Evolutionary conservation across 306 rosid species (phyloP).

Genomic region (Fragaria iinumae): DNA sequence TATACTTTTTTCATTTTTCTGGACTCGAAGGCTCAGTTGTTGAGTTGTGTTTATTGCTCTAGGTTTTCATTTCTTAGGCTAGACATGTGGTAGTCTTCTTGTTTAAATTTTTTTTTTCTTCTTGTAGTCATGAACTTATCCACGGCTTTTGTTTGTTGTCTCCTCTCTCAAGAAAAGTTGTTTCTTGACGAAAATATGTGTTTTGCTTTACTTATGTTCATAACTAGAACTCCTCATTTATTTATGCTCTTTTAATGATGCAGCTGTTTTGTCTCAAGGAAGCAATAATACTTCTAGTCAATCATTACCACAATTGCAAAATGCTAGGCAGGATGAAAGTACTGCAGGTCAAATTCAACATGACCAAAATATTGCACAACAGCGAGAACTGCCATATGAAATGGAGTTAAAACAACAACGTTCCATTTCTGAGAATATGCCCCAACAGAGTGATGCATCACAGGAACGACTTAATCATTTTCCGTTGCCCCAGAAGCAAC

Average conservation of each 20-base stretch:
- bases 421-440: slow-evolving; percentile 39
- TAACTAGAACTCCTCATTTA: background rate
- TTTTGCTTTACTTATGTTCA: background rate
- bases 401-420: slow-evolving; percentile 53
- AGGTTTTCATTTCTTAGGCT: background rate
- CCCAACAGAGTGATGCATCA: slow-evolving; percentile 41
- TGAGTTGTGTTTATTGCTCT: background rate
- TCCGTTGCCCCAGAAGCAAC: slow-evolving; percentile 46
- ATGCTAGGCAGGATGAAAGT: slow-evolving; percentile 39
- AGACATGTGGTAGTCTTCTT: background rate
- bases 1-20: background rate
- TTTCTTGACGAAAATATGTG: background rate
- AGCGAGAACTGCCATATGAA: slow-evolving; percentile 55
- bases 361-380: slow-evolving; percentile 44
- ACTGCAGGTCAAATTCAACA: slow-evolving; percentile 50
- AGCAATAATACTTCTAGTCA: slow-evolving; percentile 52
- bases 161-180: background rate
- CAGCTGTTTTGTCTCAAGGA: slow-evolving; percentile 51
- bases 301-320: slow-evolving; percentile 45
- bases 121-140: background rate
- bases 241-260: slow-evolving; percentile 20
- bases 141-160: background rate
- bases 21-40: background rate
- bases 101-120: background rate
- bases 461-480: slow-evolving; percentile 37